Conservation (phyloP, 2,329 filamentous ascomycete genomes). For the Cytospora piceae region DNA sequence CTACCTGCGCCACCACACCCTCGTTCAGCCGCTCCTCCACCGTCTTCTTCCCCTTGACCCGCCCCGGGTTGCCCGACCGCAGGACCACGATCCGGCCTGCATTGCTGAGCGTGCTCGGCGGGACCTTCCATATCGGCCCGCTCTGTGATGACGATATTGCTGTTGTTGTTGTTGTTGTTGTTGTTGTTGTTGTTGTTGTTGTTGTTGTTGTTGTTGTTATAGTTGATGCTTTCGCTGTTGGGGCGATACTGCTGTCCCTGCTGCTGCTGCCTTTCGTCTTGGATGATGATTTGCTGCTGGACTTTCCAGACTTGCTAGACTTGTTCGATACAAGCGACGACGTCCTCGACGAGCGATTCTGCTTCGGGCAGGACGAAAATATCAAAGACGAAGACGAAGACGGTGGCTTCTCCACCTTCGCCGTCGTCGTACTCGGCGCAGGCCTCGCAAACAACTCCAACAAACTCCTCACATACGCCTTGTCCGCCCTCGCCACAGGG, state of each 20-base stretch:
- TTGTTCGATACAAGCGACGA: constrained; percentile 37
- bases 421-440: constrained; percentile 44
- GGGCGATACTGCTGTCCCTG: constrained; percentile 31
- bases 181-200: constrained; percentile 18
- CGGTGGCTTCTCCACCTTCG: constrained; percentile 16
- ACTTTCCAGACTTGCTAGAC: constrained; percentile 38
- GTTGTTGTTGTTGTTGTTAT: not conserved
- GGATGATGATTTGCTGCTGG: constrained; percentile 23
- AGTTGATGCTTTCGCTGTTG: not conserved
- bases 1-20: constrained; percentile 69
- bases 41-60: constrained; percentile 49
- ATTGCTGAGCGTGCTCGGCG: constrained; percentile 67
- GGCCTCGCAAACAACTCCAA: constrained; percentile 71
- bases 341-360: constrained; percentile 36
- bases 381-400: constrained; percentile 22
- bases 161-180: constrained; percentile 5
- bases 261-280: constrained; percentile 3
- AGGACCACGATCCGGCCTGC: constrained; percentile 72
- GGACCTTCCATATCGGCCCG: constrained; percentile 65
- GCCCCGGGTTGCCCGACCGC: constrained; percentile 51
- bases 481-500: constrained; percentile 76
- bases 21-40: constrained; percentile 56
- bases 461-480: constrained; percentile 72
- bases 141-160: constrained; percentile 31
- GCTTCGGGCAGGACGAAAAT: constrained; percentile 31